Conservation (phyloP, 1,284 basidiomycete genomes). For the Hemileia vastatrix region DNA sequence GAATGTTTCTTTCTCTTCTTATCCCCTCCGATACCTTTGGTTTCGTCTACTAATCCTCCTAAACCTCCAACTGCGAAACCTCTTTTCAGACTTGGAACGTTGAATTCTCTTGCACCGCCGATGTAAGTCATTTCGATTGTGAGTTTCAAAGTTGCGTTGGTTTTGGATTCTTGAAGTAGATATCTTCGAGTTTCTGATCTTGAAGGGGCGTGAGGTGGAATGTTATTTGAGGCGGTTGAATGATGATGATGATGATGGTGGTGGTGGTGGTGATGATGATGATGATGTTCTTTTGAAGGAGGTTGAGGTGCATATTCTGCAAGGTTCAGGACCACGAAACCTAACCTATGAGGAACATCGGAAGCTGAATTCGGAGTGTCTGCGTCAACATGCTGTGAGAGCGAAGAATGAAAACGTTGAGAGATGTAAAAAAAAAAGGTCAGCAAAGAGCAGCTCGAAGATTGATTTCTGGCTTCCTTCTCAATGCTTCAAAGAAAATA, state of each 20-base stretch:
- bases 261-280: slow-evolving; percentile 29
- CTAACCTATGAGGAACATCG: slow-evolving; percentile 48
- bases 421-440: no score
- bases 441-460: no score
- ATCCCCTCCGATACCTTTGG: not conserved
- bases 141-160: slow-evolving; percentile 64
- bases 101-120: slow-evolving; percentile 55
- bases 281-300: no score
- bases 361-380: no score
- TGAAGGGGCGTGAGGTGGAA: not conserved
- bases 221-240: slow-evolving; percentile 4
- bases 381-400: no score
- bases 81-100: slow-evolving; percentile 46
- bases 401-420: no score
- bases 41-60: slow-evolving; percentile 15
- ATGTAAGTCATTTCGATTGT: slow-evolving; percentile 56
- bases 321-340: slow-evolving; percentile 59
- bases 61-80: slow-evolving; percentile 30
- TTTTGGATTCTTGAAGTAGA: slow-evolving; percentile 62
- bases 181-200: slow-evolving; percentile 63
- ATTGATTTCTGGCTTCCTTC: no score
- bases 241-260: slow-evolving; percentile 26
- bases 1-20: not conserved
- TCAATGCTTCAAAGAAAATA: no score
- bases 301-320: slow-evolving; percentile 63